These are phyloP conservation scores for Cystofilobasidium bisporidii DNA, from an alignment of 768 basidiomycete genomes.

Conservation along the genomic window DNA sequence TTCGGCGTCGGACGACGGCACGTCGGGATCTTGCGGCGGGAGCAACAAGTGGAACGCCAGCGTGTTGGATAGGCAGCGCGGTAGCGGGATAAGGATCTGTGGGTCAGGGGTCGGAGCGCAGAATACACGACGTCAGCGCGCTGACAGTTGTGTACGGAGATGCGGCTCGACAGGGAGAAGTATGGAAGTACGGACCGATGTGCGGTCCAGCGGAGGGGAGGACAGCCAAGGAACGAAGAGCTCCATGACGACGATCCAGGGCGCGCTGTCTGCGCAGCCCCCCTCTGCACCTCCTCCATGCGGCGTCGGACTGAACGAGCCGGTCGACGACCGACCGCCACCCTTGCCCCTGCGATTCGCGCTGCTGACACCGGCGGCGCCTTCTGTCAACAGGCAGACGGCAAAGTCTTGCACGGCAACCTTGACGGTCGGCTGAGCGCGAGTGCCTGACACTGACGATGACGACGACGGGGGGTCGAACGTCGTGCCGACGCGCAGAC, in stretches of 20 bases:
- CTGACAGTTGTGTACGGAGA: too few relatives aligned
- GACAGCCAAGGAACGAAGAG: constrained; percentile 6
- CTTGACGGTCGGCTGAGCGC: background rate
- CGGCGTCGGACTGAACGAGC: background rate
- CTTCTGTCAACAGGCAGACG: constrained; percentile 19
- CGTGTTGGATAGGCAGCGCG: constrained; percentile 24
- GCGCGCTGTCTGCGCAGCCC: background rate
- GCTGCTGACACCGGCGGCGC: background rate
- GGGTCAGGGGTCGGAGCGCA: background rate
- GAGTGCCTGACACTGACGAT: background rate
- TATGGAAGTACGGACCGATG: background rate
- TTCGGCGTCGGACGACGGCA: background rate
- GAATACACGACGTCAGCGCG: too few relatives aligned
- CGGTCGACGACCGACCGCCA: background rate
- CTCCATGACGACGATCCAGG: constrained; percentile 11
- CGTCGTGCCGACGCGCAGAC: constrained; percentile 10
- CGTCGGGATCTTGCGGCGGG: background rate
- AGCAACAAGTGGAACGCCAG: constrained; percentile 18
- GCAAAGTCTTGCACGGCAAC: constrained; percentile 21
- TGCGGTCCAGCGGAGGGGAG: constrained; percentile 14
- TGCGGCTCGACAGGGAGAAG: background rate
- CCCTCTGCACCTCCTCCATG: background rate
- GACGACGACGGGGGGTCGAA: background rate
- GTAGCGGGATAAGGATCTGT: constrained; percentile 18
- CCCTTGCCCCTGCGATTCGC: background rate